Evolutionary conservation across 2,329 filamentous ascomycete species (phyloP).

Genomic region (Stylonectria norvegica): DNA sequence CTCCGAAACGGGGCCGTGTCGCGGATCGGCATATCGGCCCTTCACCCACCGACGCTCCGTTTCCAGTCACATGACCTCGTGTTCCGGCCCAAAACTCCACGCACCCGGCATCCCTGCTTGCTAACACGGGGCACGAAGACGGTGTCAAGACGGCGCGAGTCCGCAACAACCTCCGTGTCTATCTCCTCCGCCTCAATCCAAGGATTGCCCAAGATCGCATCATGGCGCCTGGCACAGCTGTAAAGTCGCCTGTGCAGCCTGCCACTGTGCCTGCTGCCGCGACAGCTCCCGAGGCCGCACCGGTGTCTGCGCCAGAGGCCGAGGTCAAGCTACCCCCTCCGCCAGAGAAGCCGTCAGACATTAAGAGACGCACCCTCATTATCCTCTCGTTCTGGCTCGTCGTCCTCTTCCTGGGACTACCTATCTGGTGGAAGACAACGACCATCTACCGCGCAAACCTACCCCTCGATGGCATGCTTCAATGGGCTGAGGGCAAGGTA

Average conservation of each 20-base stretch:
- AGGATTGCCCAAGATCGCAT: constrained; percentile 10
- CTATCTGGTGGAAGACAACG: constrained; percentile 95
- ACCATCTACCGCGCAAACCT: constrained; percentile 84
- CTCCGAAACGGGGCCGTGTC: constrained; percentile 1
- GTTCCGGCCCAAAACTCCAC: neutral
- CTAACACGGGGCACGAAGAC: too few relatives aligned
- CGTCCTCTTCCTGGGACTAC: constrained; percentile 77
- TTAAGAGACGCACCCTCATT: constrained; percentile 67
- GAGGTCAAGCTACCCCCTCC: constrained; percentile 55
- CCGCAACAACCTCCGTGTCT: too few relatives aligned
- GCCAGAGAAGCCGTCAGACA: constrained; percentile 68
- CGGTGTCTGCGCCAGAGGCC: constrained; percentile 6
- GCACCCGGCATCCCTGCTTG: neutral
- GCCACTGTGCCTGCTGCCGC: constrained; percentile 9
- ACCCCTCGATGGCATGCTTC: constrained; percentile 80
- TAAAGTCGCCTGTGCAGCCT: neutral
- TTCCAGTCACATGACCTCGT: constrained; percentile 1
- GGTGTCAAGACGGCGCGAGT: too few relatives aligned
- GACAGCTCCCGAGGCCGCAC: constrained; percentile 12
- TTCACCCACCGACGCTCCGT: constrained; percentile 10
- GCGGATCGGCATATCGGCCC: constrained; percentile 14
- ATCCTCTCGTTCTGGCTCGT: constrained; percentile 89
- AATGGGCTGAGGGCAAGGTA: constrained; percentile 90
- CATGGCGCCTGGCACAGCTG: constrained; percentile 24
- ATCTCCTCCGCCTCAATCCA: too few relatives aligned